Evolutionary conservation across 2,329 filamentous ascomycete species (phyloP).

Genomic region (Trichoderma lentiforme): DNA sequence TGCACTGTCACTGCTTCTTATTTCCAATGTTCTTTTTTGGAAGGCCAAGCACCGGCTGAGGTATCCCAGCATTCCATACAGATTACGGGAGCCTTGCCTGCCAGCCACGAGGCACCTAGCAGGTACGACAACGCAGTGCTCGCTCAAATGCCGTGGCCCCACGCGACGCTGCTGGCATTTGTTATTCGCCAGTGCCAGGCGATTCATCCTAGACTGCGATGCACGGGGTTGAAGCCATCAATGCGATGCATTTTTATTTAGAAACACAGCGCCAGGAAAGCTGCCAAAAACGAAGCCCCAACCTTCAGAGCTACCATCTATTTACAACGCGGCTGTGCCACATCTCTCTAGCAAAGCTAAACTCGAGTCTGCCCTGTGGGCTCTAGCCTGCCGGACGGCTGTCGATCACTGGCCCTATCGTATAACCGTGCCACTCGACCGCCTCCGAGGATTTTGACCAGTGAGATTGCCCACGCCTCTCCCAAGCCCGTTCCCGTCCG

Average conservation of each 20-base stretch:
- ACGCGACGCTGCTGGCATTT: background rate
- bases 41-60: background rate
- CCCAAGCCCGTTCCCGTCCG: background rate
- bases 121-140: background rate
- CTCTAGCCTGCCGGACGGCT: slow-evolving; percentile 10
- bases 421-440: background rate
- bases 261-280: background rate
- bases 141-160: background rate
- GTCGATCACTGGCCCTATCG: slow-evolving; percentile 18
- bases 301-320: background rate
- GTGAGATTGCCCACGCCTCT: background rate
- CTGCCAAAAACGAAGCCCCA: background rate
- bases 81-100: background rate
- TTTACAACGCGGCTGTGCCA: slow-evolving; percentile 16
- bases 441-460: background rate
- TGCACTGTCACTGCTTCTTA: background rate
- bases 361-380: slow-evolving; percentile 11
- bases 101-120: background rate
- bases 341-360: background rate
- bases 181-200: background rate
- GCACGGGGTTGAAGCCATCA: background rate
- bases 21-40: background rate
- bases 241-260: background rate
- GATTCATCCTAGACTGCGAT: background rate
- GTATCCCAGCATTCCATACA: background rate